These are phyloP conservation scores for Silene latifolia DNA, from an alignment of 148 eudicot species.

Conservation along the genomic window DNA sequence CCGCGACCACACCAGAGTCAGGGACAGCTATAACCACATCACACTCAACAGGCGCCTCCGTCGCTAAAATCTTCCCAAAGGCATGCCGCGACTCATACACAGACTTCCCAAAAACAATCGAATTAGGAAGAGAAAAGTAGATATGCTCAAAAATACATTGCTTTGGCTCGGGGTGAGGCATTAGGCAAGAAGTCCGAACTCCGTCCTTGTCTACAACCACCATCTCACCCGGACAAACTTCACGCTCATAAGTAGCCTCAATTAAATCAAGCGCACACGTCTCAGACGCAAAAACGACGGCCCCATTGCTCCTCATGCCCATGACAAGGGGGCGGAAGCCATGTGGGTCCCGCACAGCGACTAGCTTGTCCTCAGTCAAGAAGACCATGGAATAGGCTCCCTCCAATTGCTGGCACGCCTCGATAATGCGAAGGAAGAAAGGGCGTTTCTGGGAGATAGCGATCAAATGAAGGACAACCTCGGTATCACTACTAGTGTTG, in stretches of 20 bases:
- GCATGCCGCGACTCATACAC: constrained; percentile 57
- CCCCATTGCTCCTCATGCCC: constrained; percentile 86
- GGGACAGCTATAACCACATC: constrained; percentile 95
- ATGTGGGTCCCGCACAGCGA: constrained; percentile 77
- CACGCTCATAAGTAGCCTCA: constrained; percentile 76
- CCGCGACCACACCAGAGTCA: constrained; percentile 92
- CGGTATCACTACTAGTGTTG: constrained; percentile 74
- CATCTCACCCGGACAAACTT: constrained; percentile 79
- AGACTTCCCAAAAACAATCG: constrained; percentile 71
- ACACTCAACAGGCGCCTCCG: constrained; percentile 68
- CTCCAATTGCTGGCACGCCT: constrained; percentile 52
- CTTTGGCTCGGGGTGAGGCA: constrained; percentile 64
- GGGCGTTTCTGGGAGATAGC: constrained; percentile 54
- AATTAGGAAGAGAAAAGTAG: constrained; percentile 74
- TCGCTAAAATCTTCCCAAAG: constrained; percentile 62
- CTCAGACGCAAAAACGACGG: constrained; percentile 82
- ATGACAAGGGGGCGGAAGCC: constrained; percentile 91
- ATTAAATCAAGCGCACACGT: constrained; percentile 88
- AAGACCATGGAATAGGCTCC: constrained; percentile 93
- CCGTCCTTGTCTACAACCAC: constrained; percentile 80
- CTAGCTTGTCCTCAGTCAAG: constrained; percentile 67
- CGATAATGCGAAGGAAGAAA: constrained; percentile 42
- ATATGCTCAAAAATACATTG: constrained; percentile 87
- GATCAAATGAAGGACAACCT: constrained; percentile 71
- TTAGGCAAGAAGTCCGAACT: constrained; percentile 45